A percentile compares a stretch with the other conserved stretches of the same genome.
Evolutionary conservation across 1,284 basidiomycete species (phyloP).

Genomic region (Papiliotrema fonsecae): DNA sequence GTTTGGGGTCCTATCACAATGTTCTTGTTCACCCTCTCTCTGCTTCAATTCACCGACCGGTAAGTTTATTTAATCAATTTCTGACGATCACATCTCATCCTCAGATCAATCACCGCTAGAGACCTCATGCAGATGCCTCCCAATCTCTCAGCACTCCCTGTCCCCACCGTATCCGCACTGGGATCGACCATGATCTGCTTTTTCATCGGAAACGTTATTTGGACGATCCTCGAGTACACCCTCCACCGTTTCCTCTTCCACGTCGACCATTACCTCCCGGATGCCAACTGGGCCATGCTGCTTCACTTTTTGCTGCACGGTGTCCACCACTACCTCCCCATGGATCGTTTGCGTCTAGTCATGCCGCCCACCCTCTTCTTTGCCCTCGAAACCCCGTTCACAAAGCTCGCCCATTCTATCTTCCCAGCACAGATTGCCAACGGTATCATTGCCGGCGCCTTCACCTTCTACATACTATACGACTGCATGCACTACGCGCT

Average conservation of each 20-base stretch:
- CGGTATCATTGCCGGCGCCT: conserved; percentile 86
- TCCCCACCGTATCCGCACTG: conserved; percentile 25
- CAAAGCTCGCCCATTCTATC: conserved; percentile 71
- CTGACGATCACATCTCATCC: not conserved
- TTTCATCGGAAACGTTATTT: conserved; percentile 77
- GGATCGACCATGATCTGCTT: conserved; percentile 61
- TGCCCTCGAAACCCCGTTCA: conserved; percentile 79
- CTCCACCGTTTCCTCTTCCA: conserved; percentile 98
- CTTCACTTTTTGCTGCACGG: conserved; percentile 94
- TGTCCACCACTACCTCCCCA: conserved; percentile 95
- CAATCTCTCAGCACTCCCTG: conserved; percentile 23
- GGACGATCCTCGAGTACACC: conserved; percentile 94
- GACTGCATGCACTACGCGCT: conserved; percentile 90
- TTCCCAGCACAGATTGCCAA: conserved; percentile 86
- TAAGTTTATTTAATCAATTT: conserved; percentile 14
- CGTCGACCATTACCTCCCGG: conserved; percentile 84
- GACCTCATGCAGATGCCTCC: conserved; percentile 28
- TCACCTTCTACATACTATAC: conserved; percentile 83
- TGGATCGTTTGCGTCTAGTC: conserved; percentile 91
- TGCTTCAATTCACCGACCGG: conserved; percentile 67
- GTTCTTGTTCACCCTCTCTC: conserved; percentile 74
- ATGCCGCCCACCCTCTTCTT: conserved; percentile 92
- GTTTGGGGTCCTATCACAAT: conserved; percentile 86
- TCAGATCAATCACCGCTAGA: conserved; percentile 32
- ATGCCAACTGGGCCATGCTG: conserved; percentile 70